Evolutionary conservation across 1,284 basidiomycete species (phyloP), one percentile per base, ranked within the genome.

Genomic region (Ganoderma multipileum): DNA sequence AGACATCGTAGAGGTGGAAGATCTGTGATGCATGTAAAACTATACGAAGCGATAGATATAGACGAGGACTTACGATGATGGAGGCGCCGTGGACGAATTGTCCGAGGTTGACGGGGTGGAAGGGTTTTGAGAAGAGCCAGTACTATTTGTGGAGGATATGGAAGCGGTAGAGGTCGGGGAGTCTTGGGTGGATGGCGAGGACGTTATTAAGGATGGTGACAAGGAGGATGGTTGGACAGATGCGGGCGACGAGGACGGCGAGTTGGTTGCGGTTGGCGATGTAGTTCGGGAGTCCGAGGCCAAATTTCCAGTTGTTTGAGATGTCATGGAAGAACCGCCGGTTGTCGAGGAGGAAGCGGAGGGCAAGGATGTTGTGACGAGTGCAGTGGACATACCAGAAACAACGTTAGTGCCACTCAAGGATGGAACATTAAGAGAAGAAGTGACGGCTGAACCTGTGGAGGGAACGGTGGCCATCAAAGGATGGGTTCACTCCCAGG

Each of bases 331-430:
- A 42, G 64, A 28, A 30, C 66, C 28, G 18, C 52, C 52, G 18
- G 64, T 52, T 20, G 64, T n/a, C 47, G 66, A 30, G 11, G 62
- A 38, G 18, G 33, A 64, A 55, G 61, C 3, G 33, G 61, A 36
- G 52, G 61, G 20, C n/a, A 54, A 38, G 23, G 38, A 14, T 26
- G 50, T 41, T 5, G 65, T 50, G 28, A 65, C 33, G 14, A 36
- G 36, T 12, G 64, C 54, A 28, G 44, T 20, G 33, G 67, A 62
- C 39, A 64, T 61, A 61, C n/a, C 38, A 59, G 68, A 41, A 39
- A 52, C 9, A 67, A 67, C 26, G 71, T 70, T 67, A 70, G 71
- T 72, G 65, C 57, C 55, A 64, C 64, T 57, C 65, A 41, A 63
- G 44, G 71, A 68, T 61, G 42, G 20, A 66, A 68, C 64, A 41